phyloP scores from a whole-genome alignment of 139 green algal genomes.

The Coccomyxa sp. region DNA sequence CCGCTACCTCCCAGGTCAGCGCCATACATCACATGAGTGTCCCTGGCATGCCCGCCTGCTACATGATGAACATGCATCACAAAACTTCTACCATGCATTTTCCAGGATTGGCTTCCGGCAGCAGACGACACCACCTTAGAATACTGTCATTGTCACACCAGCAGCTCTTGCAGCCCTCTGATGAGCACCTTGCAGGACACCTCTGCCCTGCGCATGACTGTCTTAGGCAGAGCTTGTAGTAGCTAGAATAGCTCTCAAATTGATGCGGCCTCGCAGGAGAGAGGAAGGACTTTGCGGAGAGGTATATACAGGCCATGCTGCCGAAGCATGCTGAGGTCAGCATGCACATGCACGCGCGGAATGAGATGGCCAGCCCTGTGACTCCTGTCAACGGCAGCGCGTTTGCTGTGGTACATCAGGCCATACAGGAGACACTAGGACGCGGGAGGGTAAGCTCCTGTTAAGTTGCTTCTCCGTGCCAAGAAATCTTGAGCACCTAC shows the following conservation, averaged over 20 bases:
- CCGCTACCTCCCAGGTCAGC: conserved; percentile 43
- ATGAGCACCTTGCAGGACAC: not conserved
- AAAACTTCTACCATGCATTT: not conserved
- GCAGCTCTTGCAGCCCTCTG: not conserved
- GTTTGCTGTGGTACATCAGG: conserved; percentile 36
- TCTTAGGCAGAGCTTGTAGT: not conserved
- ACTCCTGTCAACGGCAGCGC: conserved; percentile 22
- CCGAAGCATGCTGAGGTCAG: not conserved
- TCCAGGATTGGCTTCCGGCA: not conserved
- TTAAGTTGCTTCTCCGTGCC: not conserved
- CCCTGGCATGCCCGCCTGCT: not conserved
- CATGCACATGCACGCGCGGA: not conserved
- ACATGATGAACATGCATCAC: not conserved
- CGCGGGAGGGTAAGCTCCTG: not conserved
- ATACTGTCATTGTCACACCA: not conserved
- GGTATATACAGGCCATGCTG: not conserved
- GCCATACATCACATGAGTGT: not conserved
- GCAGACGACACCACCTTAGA: not conserved
- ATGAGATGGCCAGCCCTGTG: conserved; percentile 22
- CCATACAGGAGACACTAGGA: conserved; percentile 40
- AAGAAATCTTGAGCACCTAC: not conserved
- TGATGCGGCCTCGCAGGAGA: not conserved
- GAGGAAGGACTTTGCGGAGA: not conserved
- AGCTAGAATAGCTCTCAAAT: not conserved
- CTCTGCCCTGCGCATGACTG: not conserved